Conservation (phyloP, 1,284 basidiomycete genomes). For the Gymnopus androsaceus region DNA sequence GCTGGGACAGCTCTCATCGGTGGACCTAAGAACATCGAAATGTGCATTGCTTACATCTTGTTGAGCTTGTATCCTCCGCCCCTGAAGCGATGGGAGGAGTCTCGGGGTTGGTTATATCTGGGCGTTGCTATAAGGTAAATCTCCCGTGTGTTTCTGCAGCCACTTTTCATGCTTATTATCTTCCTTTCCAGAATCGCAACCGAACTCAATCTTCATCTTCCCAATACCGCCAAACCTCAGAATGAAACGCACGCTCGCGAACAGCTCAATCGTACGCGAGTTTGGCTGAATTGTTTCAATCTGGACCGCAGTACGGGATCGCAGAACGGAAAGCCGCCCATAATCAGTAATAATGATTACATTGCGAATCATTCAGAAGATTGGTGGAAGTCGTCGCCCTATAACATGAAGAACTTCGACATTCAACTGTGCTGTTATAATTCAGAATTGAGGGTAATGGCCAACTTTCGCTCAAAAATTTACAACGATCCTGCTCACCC, state of each 20-base stretch:
- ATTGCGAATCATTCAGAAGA: conserved; percentile 70
- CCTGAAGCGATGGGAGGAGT: conserved; percentile 75
- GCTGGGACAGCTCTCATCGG: conserved; percentile 73
- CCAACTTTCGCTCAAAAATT: conserved; percentile 60
- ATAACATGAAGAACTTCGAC: conserved; percentile 72
- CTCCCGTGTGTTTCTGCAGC: neutral
- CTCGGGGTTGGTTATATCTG: conserved; percentile 77
- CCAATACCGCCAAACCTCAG: conserved; percentile 63
- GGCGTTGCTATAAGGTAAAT: conserved; percentile 73
- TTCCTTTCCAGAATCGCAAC: conserved; percentile 61
- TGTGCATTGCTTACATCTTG: conserved; percentile 72
- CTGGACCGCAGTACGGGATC: conserved; percentile 79
- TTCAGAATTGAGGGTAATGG: conserved; percentile 64
- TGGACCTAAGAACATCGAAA: conserved; percentile 75
- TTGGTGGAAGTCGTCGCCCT: conserved; percentile 73
- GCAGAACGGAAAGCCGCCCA: conserved; percentile 81
- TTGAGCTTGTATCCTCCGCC: conserved; percentile 75
- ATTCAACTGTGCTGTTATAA: conserved; percentile 78
- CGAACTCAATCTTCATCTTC: conserved; percentile 82
- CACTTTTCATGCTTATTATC: neutral
- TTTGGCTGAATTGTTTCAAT: conserved; percentile 87
- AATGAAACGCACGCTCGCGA: conserved; percentile 79
- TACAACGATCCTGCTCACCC: conserved; percentile 75
- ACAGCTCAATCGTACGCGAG: conserved; percentile 82
- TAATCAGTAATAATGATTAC: conserved; percentile 74